phyloP scores from a whole-genome alignment of 768 basidiomycete species.

The Hypholoma sublateritium region DNA sequence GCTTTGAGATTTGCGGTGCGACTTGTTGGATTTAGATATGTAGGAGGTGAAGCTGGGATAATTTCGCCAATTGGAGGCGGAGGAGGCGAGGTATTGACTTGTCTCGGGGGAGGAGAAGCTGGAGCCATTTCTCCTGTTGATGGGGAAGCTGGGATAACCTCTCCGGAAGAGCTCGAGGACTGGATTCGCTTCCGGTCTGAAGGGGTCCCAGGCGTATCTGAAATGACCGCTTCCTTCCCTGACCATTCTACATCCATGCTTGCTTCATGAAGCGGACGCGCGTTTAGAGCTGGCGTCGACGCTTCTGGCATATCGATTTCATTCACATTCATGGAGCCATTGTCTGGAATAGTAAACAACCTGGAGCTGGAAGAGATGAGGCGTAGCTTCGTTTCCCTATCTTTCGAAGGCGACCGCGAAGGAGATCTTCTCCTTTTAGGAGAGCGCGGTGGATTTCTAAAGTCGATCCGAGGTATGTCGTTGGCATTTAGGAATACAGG shows the following conservation, averaged over 20 bases:
- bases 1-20: background rate
- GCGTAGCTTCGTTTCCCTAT: slow-evolving; percentile 31
- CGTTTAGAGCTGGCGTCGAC: background rate
- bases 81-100: background rate
- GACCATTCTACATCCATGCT: background rate
- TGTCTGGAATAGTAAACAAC: slow-evolving; percentile 27
- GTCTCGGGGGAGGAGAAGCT: background rate
- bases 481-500: slow-evolving; percentile 36
- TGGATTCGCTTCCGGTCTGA: background rate
- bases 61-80: background rate
- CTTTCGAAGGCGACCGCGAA: slow-evolving; percentile 46
- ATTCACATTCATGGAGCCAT: slow-evolving; percentile 8
- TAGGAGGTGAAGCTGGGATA: slow-evolving; percentile 6
- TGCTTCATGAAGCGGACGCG: background rate
- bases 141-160: slow-evolving; percentile 3
- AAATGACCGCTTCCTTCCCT: background rate
- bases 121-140: slow-evolving; percentile 2
- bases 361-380: slow-evolving; percentile 23
- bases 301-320: background rate
- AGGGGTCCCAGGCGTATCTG: background rate
- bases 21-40: background rate
- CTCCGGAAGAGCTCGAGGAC: background rate
- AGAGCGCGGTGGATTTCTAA: slow-evolving; percentile 41
- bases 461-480: slow-evolving; percentile 37
- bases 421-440: slow-evolving; percentile 36